Percentiles rank a stretch among this genome's conserved stretches.
Conservation (phyloP, 2,329 filamentous ascomycete species). For the Stagonosporopsis vannaccii region DNA sequence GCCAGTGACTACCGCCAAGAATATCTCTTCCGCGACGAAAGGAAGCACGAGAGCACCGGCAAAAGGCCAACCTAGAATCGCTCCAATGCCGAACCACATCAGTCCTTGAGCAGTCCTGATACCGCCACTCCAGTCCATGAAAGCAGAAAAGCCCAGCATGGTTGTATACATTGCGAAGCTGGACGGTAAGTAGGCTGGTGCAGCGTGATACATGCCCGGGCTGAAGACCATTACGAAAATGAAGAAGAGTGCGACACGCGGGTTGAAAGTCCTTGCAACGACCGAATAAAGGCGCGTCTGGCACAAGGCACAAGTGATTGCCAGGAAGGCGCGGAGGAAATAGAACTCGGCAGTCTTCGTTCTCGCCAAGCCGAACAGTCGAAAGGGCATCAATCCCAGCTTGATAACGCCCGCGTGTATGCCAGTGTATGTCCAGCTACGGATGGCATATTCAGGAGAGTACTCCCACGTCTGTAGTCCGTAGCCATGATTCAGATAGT, state of each 20-base stretch:
- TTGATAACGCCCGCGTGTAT: conserved; percentile 79
- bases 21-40: conserved; percentile 78
- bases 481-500: conserved; percentile 92
- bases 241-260: conserved; percentile 85
- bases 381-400: conserved; percentile 64
- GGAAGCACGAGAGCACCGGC: conserved; percentile 81
- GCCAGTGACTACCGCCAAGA: conserved; percentile 62
- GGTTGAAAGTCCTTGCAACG: conserved; percentile 78
- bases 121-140: conserved; percentile 87
- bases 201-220: conserved; percentile 93
- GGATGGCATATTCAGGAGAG: conserved; percentile 90
- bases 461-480: conserved; percentile 99
- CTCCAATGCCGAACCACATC: conserved; percentile 87
- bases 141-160: conserved; percentile 84
- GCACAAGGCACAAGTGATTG: conserved; percentile 77
- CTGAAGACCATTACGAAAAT: conserved; percentile 77
- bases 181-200: conserved; percentile 85
- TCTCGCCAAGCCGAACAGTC: conserved; percentile 29
- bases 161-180: conserved; percentile 96
- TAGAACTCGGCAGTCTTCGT: conserved; percentile 77
- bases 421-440: conserved; percentile 90
- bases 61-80: conserved; percentile 93
- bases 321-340: conserved; percentile 78
- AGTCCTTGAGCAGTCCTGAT: conserved; percentile 83
- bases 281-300: conserved; percentile 83